These are phyloP conservation scores for Phytophthora pinifolia DNA, from an alignment of 352 stramenopile genomes.

Conservation along the genomic window DNA sequence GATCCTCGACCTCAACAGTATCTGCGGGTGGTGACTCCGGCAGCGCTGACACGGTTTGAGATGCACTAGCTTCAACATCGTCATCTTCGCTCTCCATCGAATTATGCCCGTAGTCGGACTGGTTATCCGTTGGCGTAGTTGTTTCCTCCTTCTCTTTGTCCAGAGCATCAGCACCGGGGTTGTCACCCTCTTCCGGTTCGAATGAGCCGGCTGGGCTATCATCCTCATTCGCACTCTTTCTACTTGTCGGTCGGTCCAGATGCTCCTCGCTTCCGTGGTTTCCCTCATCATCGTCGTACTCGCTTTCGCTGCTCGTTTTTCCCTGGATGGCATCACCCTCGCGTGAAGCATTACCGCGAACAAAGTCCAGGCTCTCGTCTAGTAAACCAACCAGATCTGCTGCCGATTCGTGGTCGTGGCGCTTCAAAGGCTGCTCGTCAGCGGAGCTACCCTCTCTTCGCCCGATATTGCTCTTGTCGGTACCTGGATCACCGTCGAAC, in stretches of 20 bases:
- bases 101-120: constrained; percentile 20
- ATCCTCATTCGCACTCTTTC: background rate
- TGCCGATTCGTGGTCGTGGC: constrained; percentile 17
- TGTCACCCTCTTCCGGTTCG: constrained; percentile 7
- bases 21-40: background rate
- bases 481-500: background rate
- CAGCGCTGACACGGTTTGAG: background rate
- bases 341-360: constrained; percentile 6
- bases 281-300: constrained; percentile 10
- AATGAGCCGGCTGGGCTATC: constrained; percentile 4
- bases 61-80: constrained; percentile 1
- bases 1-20: background rate
- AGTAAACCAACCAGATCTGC: constrained; percentile 57
- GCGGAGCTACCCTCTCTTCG: background rate
- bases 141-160: constrained; percentile 2
- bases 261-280: constrained; percentile 10
- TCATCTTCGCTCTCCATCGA: background rate
- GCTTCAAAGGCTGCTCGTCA: background rate
- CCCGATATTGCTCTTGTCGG: background rate
- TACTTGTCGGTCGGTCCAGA: background rate
- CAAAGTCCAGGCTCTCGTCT: constrained; percentile 55
- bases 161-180: background rate
- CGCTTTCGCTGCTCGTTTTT: constrained; percentile 8
- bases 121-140: constrained; percentile 2
- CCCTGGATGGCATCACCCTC: constrained; percentile 1